Evolutionary conservation across 2,329 filamentous ascomycete genomes (phyloP), one percentile per base, ranked within the genome.

Genomic region (Scedosporium minutisporum): DNA sequence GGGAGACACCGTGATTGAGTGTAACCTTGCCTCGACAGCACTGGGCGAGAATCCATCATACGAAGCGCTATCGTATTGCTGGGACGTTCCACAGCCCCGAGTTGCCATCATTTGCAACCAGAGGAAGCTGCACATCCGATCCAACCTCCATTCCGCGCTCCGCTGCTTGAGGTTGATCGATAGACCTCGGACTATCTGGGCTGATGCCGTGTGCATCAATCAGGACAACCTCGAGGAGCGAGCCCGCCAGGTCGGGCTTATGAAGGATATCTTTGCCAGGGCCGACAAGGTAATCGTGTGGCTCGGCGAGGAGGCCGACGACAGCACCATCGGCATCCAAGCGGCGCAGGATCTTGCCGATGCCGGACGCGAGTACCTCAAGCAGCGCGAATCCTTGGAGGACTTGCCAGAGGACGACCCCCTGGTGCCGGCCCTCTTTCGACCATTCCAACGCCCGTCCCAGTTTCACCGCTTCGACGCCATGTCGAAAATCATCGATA

Each of bases 191-290:
- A 51, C 23, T 12, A 60, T 68, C 42, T 68, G 67, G 67, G 65
- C 63, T 9, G 67, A 68, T 62, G 66, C 65, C 9, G 61, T 68
- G 21, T 68, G 67, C 42, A 67, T 68, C 61, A 67, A 68, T 12
- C 65, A 68, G 41, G 62, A 64, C 9, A 63, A 67, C 55, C 9
- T 63, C 7, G 25, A 46, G 1, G 67, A 68, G 63, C 64, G 64
- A 9, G 63, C 58, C 21, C 57, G 59, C 4, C 67, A 68, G 55
- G 65, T 68, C 23, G 60, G 61, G 23, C 60, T 66, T 4, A 68
- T 68, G 63, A 59, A 57, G 7, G 57, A 55, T n/a, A 64, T 67
- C 3, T 67, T 66, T n/a, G 60, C 57, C 51, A 61, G 46, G 23
- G 66, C 66, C 5, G 53, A 58, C 18, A 60, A 65, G 2, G 65